Base-by-base conservation (phyloP, 2,329 filamentous ascomycete genomes). In the Juglanconis oblonga region DNA sequence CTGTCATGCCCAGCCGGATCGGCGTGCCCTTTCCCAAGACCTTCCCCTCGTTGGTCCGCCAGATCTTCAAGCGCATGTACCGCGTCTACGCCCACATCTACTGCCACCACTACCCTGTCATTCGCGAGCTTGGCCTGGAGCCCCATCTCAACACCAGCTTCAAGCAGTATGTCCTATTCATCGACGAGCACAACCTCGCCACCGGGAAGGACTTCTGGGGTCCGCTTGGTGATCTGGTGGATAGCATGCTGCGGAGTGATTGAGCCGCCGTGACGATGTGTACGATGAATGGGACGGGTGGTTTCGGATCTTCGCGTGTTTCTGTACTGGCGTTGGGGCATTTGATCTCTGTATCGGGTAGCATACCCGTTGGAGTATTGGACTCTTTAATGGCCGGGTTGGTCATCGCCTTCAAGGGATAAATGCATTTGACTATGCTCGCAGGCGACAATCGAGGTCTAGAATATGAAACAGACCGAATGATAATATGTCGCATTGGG, bases 51-150 rank as follows among this genome's bases (percentile, higher is more conserved):
- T 88, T 97, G 59, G 88, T 97, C 64, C 90, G 92, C 67, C 94
- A 97, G 77, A 92, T 99, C 73, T 98, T 98, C 86, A 99, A 99
- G 84, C 90, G 95, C 72, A 89, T 99, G 79, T 99, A 98, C 78
- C 90, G 95, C 67, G 94, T 99, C 64, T 99, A 99, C 74, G 95
- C 95, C 48, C 95, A 99, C 79, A 97, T 99, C 69, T 99, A 99
- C 85, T 99, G 96, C 81, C 95, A 99, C 77, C 95, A 99, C 79
- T 99, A 99, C 77, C 93, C 93, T 40, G 93, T 99, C 66, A 89
- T 99, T 67, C 90, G 96, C 61, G 92, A 97, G 73, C 85, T 99
- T 44, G 95, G 95, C 29, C 84, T 99, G 61, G 95, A 99, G 77
- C 93, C 96, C 49, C 95, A 99, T 76, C 85, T 99, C 66, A 99